Evolutionary conservation across 371 early-diverging fungal species (phyloP).

Genomic region (Coemansia linderi): DNA sequence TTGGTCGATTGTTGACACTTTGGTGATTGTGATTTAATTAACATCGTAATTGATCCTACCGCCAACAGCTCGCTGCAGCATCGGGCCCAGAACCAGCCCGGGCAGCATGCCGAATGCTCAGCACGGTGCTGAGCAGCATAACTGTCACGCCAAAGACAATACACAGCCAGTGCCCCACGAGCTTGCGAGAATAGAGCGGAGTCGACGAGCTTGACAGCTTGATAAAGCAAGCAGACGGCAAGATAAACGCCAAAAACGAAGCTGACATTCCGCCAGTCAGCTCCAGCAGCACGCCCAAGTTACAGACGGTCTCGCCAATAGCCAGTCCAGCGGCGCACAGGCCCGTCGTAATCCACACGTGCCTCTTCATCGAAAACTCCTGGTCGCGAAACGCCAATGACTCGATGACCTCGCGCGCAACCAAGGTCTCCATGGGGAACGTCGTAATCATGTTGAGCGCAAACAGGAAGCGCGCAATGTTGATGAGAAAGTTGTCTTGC

Average conservation of each 20-base stretch:
- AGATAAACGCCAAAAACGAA: constrained; percentile 75
- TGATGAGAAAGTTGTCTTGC: constrained; percentile 68
- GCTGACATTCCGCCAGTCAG: constrained; percentile 79
- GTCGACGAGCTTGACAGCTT: constrained; percentile 60
- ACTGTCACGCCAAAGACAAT: constrained; percentile 66
- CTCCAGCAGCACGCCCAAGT: constrained; percentile 76
- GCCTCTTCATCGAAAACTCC: constrained; percentile 62
- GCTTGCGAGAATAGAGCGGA: constrained; percentile 57
- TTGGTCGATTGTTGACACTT: neutral
- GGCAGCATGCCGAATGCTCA: constrained; percentile 40
- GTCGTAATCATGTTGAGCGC: constrained; percentile 85
- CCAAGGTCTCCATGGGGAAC: constrained; percentile 74
- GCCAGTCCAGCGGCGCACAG: constrained; percentile 60
- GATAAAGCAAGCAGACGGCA: constrained; percentile 72
- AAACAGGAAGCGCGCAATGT: constrained; percentile 77
- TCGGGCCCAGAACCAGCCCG: neutral
- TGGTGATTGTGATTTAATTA: neutral
- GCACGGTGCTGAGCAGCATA: constrained; percentile 69
- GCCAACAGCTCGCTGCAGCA: neutral
- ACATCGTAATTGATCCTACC: neutral
- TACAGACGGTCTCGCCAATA: constrained; percentile 68
- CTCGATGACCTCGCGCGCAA: constrained; percentile 71
- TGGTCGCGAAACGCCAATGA: constrained; percentile 64
- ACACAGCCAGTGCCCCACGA: constrained; percentile 65
- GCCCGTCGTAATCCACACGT: constrained; percentile 64